Percentiles rank a stretch among this genome's conserved stretches.
phyloP scores from a whole-genome alignment of 768 basidiomycete species.

The Xerocomellus amylosporus region DNA sequence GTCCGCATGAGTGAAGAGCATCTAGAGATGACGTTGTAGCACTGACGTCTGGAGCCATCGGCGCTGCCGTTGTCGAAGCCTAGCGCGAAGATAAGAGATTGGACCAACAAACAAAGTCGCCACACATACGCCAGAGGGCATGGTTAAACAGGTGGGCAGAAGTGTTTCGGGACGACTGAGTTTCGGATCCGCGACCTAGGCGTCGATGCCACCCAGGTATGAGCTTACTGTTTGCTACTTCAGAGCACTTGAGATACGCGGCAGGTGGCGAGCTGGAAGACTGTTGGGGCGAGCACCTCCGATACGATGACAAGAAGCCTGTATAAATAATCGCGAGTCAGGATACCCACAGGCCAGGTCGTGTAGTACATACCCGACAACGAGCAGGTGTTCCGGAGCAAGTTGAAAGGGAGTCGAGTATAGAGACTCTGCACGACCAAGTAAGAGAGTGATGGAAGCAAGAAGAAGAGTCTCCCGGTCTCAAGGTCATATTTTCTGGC shows the following conservation, averaged over 20 bases:
- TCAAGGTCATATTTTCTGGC: constrained; percentile 17
- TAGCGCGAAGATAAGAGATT: constrained; percentile 4
- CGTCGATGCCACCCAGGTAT: neutral
- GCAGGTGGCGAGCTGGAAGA: neutral
- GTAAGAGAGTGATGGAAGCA: neutral
- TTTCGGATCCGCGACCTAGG: constrained; percentile 4
- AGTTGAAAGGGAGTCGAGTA: no score
- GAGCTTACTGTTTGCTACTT: neutral
- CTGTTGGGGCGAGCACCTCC: neutral
- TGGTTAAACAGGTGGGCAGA: neutral
- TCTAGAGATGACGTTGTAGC: neutral
- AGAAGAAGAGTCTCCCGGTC: neutral
- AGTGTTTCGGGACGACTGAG: neutral
- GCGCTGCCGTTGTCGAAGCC: constrained; percentile 10
- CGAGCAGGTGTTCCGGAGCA: neutral
- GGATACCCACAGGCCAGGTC: neutral
- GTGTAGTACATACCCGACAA: neutral
- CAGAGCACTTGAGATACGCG: neutral
- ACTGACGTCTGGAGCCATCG: constrained; percentile 28
- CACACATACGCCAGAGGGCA: constrained; percentile 15
- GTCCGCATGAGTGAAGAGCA: neutral
- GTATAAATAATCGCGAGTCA: neutral
- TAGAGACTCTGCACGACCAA: neutral
- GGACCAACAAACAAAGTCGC: neutral
- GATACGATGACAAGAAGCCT: neutral